Evolutionary conservation across 768 basidiomycete genomes (phyloP).

Genomic region (Tulasnella sp.): DNA sequence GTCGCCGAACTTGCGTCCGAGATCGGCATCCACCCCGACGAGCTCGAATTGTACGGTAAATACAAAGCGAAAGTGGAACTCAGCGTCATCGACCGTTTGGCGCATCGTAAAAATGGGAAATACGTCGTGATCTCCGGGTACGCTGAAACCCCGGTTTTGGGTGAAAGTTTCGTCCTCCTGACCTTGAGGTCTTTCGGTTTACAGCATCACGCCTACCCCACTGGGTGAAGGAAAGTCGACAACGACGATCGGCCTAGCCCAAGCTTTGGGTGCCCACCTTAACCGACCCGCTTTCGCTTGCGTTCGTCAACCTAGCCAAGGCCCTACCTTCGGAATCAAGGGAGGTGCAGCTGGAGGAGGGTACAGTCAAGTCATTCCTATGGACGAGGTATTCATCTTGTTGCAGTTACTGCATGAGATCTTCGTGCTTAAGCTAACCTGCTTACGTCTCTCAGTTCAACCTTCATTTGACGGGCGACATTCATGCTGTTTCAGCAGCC

Average conservation of each 20-base stretch:
- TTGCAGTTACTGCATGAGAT: not conserved
- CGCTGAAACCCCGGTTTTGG: constrained; percentile 15
- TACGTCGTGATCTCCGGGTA: constrained; percentile 93
- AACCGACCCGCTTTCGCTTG: constrained; percentile 90
- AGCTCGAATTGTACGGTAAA: constrained; percentile 88
- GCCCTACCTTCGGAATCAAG: constrained; percentile 98
- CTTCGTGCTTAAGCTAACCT: not conserved
- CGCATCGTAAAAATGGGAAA: constrained; percentile 82
- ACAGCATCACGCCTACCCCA: constrained; percentile 88
- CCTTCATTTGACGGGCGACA: constrained; percentile 91
- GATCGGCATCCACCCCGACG: constrained; percentile 74
- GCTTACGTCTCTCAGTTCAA: constrained; percentile 54
- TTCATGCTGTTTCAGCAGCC: constrained; percentile 93
- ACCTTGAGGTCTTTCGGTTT: not conserved
- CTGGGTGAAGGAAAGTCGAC: constrained; percentile 98
- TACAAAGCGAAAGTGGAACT: constrained; percentile 98
- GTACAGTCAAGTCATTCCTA: constrained; percentile 97
- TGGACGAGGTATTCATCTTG: constrained; percentile 57
- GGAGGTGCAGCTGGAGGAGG: constrained; percentile 97
- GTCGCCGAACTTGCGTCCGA: constrained; percentile 74
- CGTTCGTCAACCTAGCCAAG: constrained; percentile 96
- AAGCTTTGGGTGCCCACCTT: constrained; percentile 90
- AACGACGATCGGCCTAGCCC: constrained; percentile 92
- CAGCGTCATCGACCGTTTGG: constrained; percentile 69
- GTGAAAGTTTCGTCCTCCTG: not conserved